Base-by-base conservation (phyloP, 805 yeast genomes). In the Candida broadrunensis region DNA sequence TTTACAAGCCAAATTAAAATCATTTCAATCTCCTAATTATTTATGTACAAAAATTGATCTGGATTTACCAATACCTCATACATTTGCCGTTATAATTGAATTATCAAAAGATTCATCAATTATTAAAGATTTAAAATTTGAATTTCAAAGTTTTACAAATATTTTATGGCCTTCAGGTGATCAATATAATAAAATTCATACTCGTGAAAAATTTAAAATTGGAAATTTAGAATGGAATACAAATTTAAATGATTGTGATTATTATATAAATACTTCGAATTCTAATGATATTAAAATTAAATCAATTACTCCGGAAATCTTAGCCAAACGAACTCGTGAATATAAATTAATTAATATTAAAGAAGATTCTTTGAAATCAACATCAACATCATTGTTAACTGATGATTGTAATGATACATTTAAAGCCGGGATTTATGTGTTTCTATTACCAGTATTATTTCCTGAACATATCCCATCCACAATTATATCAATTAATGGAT, bases 391-490 rank as follows among this genome's bases (percentile, higher is more conserved):
- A 17, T 7, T 21, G 9, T 7, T 7, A 7, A 21, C 6, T 15
- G 9, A 30, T 19, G n/a, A 30, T 19, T 9, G 11, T 15, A 13
- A 17, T 32, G 48, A 45, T 5, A 45, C 52, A 13, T 67, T 63
- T 46, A 74, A 74, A 46, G 78, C 90, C 1, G 95, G 95, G 17
- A 76, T 81, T 48, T 85, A 85, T 52, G 74, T 85, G 2, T 85
- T 83, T 51, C 56, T 82, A 15, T 56, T 85, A 5, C 91, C 93
- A 0, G 64, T 81, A 0, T 58, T 78, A 5, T 73, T 83, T 38
- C 84, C 88, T 0, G 69, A 77, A 19, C 73, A 71, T 41, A 74
- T 83, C 1, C 86, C 91, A 0, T 87, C 85, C 37, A 60, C 86
- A 0, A 66, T 80, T 12, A 55, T 60, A 5, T 72, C 84, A 1